These are phyloP conservation scores for Alternaria gansuensis DNA, from an alignment of 2,329 filamentous ascomycete species.

Conservation along the genomic window DNA sequence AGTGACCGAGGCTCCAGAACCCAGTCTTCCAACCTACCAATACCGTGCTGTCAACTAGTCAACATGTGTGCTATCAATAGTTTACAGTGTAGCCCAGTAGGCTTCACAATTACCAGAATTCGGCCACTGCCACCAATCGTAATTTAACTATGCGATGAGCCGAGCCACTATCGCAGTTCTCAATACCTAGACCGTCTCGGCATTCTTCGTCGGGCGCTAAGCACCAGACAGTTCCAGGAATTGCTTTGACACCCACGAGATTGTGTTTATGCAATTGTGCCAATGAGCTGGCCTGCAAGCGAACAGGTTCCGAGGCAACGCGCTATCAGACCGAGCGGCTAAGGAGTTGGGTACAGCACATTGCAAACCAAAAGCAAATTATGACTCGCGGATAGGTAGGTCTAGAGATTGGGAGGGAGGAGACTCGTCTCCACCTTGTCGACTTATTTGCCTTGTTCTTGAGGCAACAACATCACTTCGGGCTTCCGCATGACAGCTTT, in stretches of 20 bases:
- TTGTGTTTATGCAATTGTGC: not conserved
- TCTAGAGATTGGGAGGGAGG: not conserved
- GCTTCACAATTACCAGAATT: not conserved
- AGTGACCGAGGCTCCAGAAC: constrained; percentile 8
- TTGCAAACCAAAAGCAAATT: constrained; percentile 10
- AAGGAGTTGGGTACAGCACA: constrained; percentile 10
- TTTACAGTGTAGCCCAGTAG: not conserved
- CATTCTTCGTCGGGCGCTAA: not conserved
- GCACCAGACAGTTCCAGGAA: constrained; percentile 5
- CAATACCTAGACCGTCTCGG: not conserved
- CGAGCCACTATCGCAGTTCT: constrained; percentile 6
- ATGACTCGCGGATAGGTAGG: not conserved
- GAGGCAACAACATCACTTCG: not conserved
- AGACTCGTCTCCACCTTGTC: not conserved
- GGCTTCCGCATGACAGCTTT: not conserved
- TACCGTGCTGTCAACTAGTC: not conserved
- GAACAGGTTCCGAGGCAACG: constrained; percentile 20
- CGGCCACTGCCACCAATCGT: not conserved
- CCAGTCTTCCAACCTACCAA: not conserved
- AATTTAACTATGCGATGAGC: not conserved
- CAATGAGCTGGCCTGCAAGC: constrained; percentile 10
- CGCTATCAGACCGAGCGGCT: constrained; percentile 3
- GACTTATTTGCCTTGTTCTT: not conserved
- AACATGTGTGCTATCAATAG: not conserved
- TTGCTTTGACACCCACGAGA: not conserved